Conservation (phyloP, 2,329 filamentous ascomycete species). For the Metarhizium anisopliae region DNA sequence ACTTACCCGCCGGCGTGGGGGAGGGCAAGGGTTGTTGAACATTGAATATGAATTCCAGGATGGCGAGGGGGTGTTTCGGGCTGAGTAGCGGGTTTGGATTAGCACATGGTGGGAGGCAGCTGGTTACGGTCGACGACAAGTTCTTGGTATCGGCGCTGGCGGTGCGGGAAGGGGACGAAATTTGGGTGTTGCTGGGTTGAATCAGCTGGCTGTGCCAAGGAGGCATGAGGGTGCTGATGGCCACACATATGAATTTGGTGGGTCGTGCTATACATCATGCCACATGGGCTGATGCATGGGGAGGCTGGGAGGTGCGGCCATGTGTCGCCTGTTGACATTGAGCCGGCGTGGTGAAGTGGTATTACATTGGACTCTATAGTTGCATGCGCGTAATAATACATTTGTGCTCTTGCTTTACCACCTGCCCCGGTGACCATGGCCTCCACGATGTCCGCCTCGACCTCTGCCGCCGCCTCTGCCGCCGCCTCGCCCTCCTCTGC, state of each 20-base stretch:
- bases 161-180: constrained; percentile 12
- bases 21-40: no score
- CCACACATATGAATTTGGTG: constrained; percentile 10
- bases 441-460: constrained; percentile 6
- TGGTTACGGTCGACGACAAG: no score
- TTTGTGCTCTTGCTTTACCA: not conserved
- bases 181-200: constrained; percentile 14
- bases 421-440: not conserved
- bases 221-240: not conserved
- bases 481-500: constrained; percentile 27
- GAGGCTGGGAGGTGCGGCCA: constrained; percentile 5
- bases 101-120: no score
- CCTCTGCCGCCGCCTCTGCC: constrained; percentile 27
- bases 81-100: no score
- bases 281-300: constrained; percentile 14
- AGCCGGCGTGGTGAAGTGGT: not conserved
- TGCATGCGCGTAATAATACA: not conserved
- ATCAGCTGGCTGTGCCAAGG: constrained; percentile 11
- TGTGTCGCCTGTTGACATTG: not conserved
- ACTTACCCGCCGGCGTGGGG: no score
- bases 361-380: not conserved
- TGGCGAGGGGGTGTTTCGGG: no score
- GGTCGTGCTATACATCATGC: constrained; percentile 10
- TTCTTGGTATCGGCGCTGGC: constrained; percentile 1
- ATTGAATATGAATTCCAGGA: no score